phyloP scores from a whole-genome alignment of 1,139 yeast genomes.

The Keqinozyma sinolaborantium region DNA sequence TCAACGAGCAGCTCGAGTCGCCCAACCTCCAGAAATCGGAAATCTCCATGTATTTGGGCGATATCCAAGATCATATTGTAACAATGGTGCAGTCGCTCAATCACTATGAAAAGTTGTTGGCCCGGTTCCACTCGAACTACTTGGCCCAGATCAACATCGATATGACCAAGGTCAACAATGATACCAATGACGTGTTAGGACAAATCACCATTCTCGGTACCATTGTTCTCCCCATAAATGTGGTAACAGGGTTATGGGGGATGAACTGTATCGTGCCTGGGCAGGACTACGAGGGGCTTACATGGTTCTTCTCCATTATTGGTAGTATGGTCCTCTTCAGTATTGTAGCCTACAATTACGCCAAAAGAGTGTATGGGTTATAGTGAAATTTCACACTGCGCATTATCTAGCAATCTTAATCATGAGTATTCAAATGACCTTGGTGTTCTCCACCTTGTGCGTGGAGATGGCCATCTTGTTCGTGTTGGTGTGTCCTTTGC shows the following conservation, averaged over 20 bases:
- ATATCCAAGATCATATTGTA: conserved; percentile 89
- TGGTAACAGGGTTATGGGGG: conserved; percentile 97
- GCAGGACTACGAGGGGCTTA: conserved; percentile 65
- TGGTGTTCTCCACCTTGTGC: conserved; percentile 43
- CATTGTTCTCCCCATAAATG: conserved; percentile 88
- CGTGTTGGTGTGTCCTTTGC: conserved; percentile 59
- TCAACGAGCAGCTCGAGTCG: conserved; percentile 60
- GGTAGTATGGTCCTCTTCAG: conserved; percentile 34
- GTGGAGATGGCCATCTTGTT: conserved; percentile 53
- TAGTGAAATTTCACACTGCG: conserved; percentile 9
- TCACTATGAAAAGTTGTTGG: conserved; percentile 89
- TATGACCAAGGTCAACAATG: conserved; percentile 96
- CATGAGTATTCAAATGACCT: conserved; percentile 46
- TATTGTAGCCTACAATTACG: conserved; percentile 38
- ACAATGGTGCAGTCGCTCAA: conserved; percentile 94
- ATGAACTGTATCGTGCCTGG: conserved; percentile 98
- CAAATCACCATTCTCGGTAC: conserved; percentile 93
- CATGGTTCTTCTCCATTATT: conserved; percentile 68
- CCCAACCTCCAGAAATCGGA: conserved; percentile 21
- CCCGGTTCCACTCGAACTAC: conserved; percentile 91
- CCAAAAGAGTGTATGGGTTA: conserved; percentile 41
- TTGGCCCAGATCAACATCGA: conserved; percentile 95
- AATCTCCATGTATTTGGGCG: conserved; percentile 86
- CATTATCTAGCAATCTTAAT: conserved; percentile 6
- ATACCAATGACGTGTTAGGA: conserved; percentile 93